Base-by-base conservation (phyloP, 1,139 yeast species). In the Yamadazyma sp. region DNA sequence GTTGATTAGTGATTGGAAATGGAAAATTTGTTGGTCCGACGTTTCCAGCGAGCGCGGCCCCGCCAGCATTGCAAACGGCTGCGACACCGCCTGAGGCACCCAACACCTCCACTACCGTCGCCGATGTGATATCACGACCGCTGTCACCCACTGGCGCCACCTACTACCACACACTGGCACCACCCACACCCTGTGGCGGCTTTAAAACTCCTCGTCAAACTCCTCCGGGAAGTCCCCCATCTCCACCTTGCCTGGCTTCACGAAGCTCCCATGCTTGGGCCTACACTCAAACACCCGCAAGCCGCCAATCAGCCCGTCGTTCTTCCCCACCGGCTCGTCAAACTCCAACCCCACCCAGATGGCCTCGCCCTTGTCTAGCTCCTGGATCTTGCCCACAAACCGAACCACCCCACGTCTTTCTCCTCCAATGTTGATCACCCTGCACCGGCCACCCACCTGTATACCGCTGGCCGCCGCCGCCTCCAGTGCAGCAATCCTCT, bases 381-480 rank as follows among this genome's bases (percentile, higher is more conserved):
- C 79, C 0, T 77, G 68, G 3, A 91, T 79, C 37, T 63, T 64
- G 0, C 98, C 98, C 9, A 88, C 66, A 53, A 62, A 91, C 42
- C 72, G 64, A 20, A 91, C 74, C 12, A 69, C 63, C 1, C 97
- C 98, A 38, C 85, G 59, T 54, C 95, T 73, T 48, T 76, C 82
- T 0, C 78, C 75, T 33, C 64, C 70, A 16, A 70, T 62, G 42
- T 63, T 69, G 26, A 73, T 65, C 16, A 67, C 54, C 8, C 79
- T 58, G 47, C 77, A 71, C 38, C 77, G 52, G 48, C 48, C 48
- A 42, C 69, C 75, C 10, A 67, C 67, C 24, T 51, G 44, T 49
- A 61, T 55, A 17, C 31, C 29, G n/a, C 45, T 32, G 1, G 59
- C 44, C 3, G 50, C 45, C 17, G 41, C 47, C 23, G 44, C 46